A percentile compares a stretch with the other conserved stretches of the same genome.
phyloP scores from a whole-genome alignment of 345 rosid species.

The Sisymbrium irio region DNA sequence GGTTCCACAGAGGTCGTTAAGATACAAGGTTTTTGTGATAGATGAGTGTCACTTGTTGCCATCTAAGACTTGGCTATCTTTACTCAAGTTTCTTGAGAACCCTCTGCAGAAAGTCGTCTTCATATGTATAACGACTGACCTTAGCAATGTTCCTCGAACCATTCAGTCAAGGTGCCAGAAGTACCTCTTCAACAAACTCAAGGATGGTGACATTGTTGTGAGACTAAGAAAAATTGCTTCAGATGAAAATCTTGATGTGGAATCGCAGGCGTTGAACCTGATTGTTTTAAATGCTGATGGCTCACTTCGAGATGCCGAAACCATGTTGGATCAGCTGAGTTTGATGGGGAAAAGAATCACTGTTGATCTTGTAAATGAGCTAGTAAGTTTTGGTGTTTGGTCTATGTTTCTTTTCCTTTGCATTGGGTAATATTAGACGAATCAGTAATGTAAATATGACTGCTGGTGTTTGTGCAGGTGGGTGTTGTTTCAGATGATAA shows the following conservation, averaged over 20 bases:
- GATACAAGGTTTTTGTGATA: conserved; percentile 68
- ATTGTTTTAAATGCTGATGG: conserved; percentile 93
- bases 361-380: conserved; percentile 75
- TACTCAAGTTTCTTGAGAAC: conserved; percentile 86
- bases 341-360: conserved; percentile 86
- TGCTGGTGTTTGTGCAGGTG: conserved; percentile 48
- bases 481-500: conserved; percentile 93
- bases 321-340: conserved; percentile 90
- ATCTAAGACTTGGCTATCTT: conserved; percentile 73
- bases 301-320: conserved; percentile 94
- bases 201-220: conserved; percentile 61
- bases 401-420: conserved; percentile 15
- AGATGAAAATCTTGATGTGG: conserved; percentile 78
- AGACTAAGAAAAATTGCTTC: conserved; percentile 61
- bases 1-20: conserved; percentile 46
- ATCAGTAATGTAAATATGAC: background rate
- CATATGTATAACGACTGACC: conserved; percentile 74
- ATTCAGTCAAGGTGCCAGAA: conserved; percentile 88
- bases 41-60: conserved; percentile 91
- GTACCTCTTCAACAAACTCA: conserved; percentile 76
- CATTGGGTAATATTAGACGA: background rate
- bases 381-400: conserved; percentile 55
- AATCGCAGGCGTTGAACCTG: conserved; percentile 70
- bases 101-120: conserved; percentile 68
- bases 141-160: conserved; percentile 80